phyloP scores from a whole-genome alignment of 2,329 filamentous ascomycete species.

The Fusarium paranaense region DNA sequence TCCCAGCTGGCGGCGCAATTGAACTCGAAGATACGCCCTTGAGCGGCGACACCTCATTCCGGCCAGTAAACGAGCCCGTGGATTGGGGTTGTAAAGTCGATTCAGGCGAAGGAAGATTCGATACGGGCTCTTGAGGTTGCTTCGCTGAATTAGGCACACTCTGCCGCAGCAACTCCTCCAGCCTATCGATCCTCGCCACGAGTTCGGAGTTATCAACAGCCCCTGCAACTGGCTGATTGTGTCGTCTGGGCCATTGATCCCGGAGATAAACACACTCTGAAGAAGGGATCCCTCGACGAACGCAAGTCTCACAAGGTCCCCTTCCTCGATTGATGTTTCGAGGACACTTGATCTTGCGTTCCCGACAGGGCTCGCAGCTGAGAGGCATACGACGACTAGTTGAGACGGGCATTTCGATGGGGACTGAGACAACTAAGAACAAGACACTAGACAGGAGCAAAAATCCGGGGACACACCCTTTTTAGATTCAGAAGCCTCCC shows the following conservation, averaged over 20 bases:
- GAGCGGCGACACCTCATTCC: neutral
- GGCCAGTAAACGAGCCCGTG: neutral
- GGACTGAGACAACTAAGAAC: neutral
- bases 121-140: neutral
- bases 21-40: neutral
- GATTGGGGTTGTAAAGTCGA: neutral
- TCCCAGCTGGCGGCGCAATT: neutral
- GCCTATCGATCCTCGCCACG: neutral
- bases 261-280: conserved; percentile 25
- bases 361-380: conserved; percentile 27
- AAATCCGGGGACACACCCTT: neutral
- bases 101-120: neutral
- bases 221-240: neutral
- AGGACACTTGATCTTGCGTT: conserved; percentile 30
- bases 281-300: conserved; percentile 23
- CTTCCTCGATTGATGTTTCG: conserved; percentile 19
- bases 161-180: neutral
- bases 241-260: conserved; percentile 9
- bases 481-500: neutral
- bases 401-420: conserved; percentile 3
- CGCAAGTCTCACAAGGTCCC: conserved; percentile 26
- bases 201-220: conserved; percentile 1
- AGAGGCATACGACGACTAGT: conserved; percentile 22
- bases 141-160: neutral
- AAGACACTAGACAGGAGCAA: neutral